phyloP scores from a whole-genome alignment of 805 yeast genomes.

The Wickerhamiella hasegawae region DNA sequence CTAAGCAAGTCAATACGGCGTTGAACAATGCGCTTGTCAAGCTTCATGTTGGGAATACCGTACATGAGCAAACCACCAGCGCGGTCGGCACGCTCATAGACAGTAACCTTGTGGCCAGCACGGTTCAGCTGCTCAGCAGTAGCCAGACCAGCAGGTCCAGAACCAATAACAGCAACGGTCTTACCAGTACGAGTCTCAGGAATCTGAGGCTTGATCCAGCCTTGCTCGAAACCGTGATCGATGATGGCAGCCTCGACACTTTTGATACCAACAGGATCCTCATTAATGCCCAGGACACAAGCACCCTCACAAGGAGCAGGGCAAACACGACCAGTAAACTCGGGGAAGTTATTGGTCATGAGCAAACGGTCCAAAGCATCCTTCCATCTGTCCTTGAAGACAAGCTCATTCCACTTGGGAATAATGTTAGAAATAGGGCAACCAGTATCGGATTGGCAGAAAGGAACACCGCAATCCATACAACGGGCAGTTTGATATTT shows the following conservation, averaged over 20 bases:
- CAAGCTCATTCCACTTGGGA: conserved; percentile 96
- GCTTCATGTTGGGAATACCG: conserved; percentile 98
- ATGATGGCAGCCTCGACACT: conserved; percentile 91
- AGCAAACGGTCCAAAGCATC: conserved; percentile 81
- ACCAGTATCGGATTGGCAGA: conserved; percentile 95
- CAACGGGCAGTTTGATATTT: conserved; percentile 90
- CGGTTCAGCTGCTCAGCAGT: conserved; percentile 93
- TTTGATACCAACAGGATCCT: conserved; percentile 92
- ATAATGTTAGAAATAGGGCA: conserved; percentile 94
- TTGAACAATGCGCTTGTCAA: conserved; percentile 83
- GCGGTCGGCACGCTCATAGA: conserved; percentile 87
- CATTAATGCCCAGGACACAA: conserved; percentile 81
- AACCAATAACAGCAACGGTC: conserved; percentile 74
- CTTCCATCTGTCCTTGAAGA: conserved; percentile 86
- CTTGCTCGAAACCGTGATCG: conserved; percentile 90
- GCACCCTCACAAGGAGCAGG: conserved; percentile 99
- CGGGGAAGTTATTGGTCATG: conserved; percentile 98
- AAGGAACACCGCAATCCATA: conserved; percentile 99
- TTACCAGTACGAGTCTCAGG: conserved; percentile 75
- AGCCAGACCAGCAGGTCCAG: conserved; percentile 96
- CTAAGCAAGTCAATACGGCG: conserved; percentile 82
- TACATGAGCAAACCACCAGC: conserved; percentile 96
- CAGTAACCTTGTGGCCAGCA: conserved; percentile 87
- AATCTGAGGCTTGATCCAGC: conserved; percentile 82
- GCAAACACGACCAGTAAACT: conserved; percentile 94